phyloP scores from a whole-genome alignment of 2,329 filamentous ascomycete genomes.

The Trichoderma asperellum region DNA sequence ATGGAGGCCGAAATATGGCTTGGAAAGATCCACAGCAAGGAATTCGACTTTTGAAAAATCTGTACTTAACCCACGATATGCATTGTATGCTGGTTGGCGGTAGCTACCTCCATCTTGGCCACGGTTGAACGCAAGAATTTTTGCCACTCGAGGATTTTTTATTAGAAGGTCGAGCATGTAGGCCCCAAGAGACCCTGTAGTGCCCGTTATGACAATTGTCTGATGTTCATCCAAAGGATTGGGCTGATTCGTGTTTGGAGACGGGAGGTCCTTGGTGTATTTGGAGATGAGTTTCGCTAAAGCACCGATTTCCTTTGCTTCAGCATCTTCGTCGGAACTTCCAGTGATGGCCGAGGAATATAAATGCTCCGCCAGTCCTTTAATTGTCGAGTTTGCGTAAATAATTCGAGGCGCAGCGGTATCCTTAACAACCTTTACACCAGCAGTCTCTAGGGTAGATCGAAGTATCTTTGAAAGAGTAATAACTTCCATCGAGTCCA shows the following conservation, averaged over 20 bases:
- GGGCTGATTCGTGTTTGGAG: constrained; percentile 32
- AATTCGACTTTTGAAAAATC: constrained; percentile 51
- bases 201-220: constrained; percentile 81
- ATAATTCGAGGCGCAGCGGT: constrained; percentile 35
- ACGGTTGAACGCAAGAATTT: constrained; percentile 38
- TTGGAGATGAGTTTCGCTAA: constrained; percentile 34
- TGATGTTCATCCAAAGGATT: constrained; percentile 38
- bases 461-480: constrained; percentile 32
- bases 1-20: constrained; percentile 7
- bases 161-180: constrained; percentile 60
- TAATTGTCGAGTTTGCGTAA: constrained; percentile 39
- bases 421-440: constrained; percentile 27
- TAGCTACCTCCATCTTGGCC: constrained; percentile 42
- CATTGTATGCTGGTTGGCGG: constrained; percentile 45
- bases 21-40: constrained; percentile 52
- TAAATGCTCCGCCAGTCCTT: constrained; percentile 33
- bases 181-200: constrained; percentile 84
- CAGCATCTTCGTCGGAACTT: constrained; percentile 13
- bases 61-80: constrained; percentile 45
- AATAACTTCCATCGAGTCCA: constrained; percentile 48
- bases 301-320: neutral
- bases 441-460: constrained; percentile 31
- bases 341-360: constrained; percentile 23
- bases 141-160: constrained; percentile 32
- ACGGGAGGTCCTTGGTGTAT: constrained; percentile 39